Base-by-base conservation (phyloP, 2,329 filamentous ascomycete species). In the Elsinoe fawcettii region DNA sequence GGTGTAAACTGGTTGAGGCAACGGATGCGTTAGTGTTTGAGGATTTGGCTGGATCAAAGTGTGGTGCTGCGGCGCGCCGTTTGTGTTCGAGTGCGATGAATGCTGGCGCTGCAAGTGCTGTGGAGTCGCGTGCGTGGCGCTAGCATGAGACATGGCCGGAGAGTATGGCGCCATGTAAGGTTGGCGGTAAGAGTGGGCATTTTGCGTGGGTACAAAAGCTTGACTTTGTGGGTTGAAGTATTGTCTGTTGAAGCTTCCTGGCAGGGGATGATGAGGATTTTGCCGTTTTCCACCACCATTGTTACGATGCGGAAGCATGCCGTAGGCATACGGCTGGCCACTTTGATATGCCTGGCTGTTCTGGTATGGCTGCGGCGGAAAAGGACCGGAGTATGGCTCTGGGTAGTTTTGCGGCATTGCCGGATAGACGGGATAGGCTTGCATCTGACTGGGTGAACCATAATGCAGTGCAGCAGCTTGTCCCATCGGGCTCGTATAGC, bases 181-280 rank as follows among this genome's bases (percentile, higher is more conserved):
- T 8, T 16, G 44, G 3, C 55, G 58, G n/a, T 55, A 43, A 16
- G 58, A 22, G 14, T 27, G 41, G 5, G 16, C 16, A 14, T 7
- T 30, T 32, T 32, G 41, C 30, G 55, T 79, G 1, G 92, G 92
- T 22, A 96, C 82, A 70, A 97, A 96, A 0, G 91, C 88, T 67
- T 95, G 88, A 14, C 88, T 96, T 73, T 95, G 91, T 0, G 91
- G 92, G 67, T 96, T 96, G 75, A 97, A 96, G 11, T 87, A 83
- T 65, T 90, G 88, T 58, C 90, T 81, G 67, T 87, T 89, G 68
- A 83, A 95, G 71, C 86, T 93, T 34, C 89, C 89, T 12, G 90
- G 88, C 58, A 95, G 84, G 5, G 89, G 88, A 68, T 96, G 89
- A 67, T 90, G 86, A 58, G 81, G 82, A 70, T 87, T 84, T 8